Conservation (phyloP, 306 rosid species). For the Herpetospermum pedunculosum region DNA sequence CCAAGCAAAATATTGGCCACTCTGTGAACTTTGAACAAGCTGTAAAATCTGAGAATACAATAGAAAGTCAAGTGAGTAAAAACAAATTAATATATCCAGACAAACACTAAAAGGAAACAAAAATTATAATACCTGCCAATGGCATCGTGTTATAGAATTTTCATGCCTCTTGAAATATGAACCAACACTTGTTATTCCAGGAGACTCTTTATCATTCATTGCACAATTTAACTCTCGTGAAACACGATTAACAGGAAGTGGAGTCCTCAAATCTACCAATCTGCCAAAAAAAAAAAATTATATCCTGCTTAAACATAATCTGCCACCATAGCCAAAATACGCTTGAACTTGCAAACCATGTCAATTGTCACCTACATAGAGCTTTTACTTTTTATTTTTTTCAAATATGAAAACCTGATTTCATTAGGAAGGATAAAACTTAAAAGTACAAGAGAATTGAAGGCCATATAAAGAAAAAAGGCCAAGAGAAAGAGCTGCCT, state of each 20-base stretch:
- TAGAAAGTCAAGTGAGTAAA: background rate
- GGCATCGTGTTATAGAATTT: constrained; percentile 42
- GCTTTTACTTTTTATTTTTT: too few species aligned
- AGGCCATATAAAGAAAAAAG: too few species aligned
- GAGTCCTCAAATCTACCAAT: constrained; percentile 40
- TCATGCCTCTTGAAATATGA: constrained; percentile 72
- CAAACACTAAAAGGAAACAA: background rate
- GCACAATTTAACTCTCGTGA: constrained; percentile 28
- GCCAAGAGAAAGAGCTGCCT: too few species aligned
- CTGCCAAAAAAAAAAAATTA: constrained; percentile 35
- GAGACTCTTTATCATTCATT: constrained; percentile 19
- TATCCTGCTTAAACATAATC: constrained; percentile 6
- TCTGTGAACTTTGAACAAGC: constrained; percentile 46
- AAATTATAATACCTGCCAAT: constrained; percentile 69
- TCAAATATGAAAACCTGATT: too few species aligned
- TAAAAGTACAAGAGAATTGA: too few species aligned
- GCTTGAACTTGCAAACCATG: background rate
- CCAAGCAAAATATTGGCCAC: constrained; percentile 73
- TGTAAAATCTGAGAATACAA: constrained; percentile 66
- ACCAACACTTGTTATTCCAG: constrained; percentile 53
- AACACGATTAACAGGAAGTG: constrained; percentile 22
- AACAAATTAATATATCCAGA: background rate
- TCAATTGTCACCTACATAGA: too few species aligned
- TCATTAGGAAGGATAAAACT: too few species aligned
- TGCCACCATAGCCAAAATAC: background rate